Conservation (phyloP, 2,329 filamentous ascomycete genomes). For the Fusarium dlaminii region DNA sequence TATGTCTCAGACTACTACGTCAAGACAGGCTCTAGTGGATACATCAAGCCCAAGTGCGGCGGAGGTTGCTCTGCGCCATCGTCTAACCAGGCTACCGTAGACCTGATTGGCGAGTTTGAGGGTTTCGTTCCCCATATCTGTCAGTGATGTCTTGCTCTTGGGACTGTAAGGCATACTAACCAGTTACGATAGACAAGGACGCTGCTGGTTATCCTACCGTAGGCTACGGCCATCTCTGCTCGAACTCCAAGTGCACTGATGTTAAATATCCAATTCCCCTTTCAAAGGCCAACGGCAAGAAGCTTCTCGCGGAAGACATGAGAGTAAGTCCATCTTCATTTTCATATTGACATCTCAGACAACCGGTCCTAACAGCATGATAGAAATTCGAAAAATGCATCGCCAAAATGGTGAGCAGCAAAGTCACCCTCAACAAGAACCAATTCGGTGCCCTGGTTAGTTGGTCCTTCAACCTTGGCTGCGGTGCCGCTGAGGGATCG, state of each 20-base stretch:
- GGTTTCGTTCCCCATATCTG: background rate
- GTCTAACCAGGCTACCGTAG: background rate
- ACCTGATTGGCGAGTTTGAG: background rate
- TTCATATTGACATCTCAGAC: background rate
- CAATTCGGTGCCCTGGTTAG: background rate
- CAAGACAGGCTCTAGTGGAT: background rate
- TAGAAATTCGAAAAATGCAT: background rate
- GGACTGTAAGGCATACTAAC: background rate
- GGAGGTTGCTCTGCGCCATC: background rate
- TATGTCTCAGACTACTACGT: background rate
- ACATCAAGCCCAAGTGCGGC: background rate
- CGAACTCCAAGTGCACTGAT: background rate
- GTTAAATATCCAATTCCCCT: background rate
- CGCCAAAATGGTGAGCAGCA: background rate
- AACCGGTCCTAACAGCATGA: background rate
- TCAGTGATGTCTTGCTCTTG: background rate
- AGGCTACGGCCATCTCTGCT: background rate
- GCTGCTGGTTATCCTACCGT: background rate
- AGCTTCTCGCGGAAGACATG: background rate
- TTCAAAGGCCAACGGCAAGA: background rate
- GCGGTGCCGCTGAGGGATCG: background rate
- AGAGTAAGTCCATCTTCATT: background rate
- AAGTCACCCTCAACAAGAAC: background rate
- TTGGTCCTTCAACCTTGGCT: background rate
- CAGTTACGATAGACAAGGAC: background rate